phyloP scores from a whole-genome alignment of 352 stramenopile genomes.

The Phytophthora ramorum region DNA sequence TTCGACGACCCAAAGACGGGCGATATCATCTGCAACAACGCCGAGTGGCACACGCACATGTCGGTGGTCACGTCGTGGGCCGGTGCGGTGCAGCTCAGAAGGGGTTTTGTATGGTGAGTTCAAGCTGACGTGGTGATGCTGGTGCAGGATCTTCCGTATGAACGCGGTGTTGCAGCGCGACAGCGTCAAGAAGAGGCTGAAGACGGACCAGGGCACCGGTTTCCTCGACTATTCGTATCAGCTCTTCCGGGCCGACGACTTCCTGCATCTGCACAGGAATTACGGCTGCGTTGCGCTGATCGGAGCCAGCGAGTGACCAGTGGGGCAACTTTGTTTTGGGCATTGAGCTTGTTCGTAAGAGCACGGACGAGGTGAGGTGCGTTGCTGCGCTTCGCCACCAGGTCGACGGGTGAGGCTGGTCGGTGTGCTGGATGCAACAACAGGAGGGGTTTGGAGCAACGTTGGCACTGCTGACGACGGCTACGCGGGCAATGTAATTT shows the following conservation, averaged over 20 bases:
- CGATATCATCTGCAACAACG: conserved; percentile 98
- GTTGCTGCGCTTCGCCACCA: not conserved
- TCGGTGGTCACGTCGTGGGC: conserved; percentile 96
- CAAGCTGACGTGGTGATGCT: not conserved
- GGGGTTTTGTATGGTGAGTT: too few species aligned
- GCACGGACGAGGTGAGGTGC: conserved; percentile 64
- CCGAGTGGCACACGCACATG: conserved; percentile 96
- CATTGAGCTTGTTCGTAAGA: conserved; percentile 95
- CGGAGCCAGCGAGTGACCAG: conserved; percentile 96
- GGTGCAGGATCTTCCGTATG: conserved; percentile 93
- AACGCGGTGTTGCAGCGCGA: conserved; percentile 99
- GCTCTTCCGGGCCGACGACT: conserved; percentile 99
- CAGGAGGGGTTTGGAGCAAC: conserved; percentile 95
- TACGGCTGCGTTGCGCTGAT: conserved; percentile 96
- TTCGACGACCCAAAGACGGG: conserved; percentile 91
- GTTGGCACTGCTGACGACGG: conserved; percentile 97
- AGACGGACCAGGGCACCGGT: conserved; percentile 94
- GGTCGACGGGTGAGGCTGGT: not conserved
- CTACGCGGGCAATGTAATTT: conserved; percentile 97
- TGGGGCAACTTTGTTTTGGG: conserved; percentile 99
- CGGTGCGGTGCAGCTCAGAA: conserved; percentile 34
- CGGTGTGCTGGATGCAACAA: conserved; percentile 3
- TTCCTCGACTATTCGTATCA: conserved; percentile 99
- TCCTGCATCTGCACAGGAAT: conserved; percentile 95
- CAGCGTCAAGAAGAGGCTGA: conserved; percentile 97